Conservation (phyloP, 352 stramenopile genomes). For the Phytophthora multivora region DNA sequence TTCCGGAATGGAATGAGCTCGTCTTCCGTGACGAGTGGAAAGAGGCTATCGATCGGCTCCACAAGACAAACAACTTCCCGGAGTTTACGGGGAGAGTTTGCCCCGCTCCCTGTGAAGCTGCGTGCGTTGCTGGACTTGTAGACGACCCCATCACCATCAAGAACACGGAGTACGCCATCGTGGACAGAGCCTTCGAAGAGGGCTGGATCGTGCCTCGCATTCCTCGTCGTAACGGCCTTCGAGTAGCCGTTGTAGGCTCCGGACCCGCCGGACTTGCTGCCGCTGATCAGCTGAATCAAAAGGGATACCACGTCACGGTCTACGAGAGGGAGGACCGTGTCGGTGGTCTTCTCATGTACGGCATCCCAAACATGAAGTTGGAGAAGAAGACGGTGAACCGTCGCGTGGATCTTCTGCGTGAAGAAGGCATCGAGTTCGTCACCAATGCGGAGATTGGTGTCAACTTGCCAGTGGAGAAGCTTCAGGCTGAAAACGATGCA, state of each 20-base stretch:
- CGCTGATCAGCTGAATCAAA: constrained; percentile 98
- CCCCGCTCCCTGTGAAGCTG: constrained; percentile 96
- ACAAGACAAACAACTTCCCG: constrained; percentile 99
- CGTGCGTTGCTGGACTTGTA: constrained; percentile 95
- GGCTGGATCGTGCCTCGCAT: constrained; percentile 95
- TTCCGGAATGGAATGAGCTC: constrained; percentile 99
- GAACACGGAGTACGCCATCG: constrained; percentile 98
- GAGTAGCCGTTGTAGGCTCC: constrained; percentile 95
- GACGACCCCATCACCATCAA: constrained; percentile 98
- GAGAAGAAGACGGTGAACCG: constrained; percentile 97
- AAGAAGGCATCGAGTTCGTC: constrained; percentile 98
- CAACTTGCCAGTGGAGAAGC: constrained; percentile 80
- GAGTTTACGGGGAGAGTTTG: constrained; percentile 98
- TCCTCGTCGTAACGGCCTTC: constrained; percentile 93
- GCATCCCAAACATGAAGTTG: constrained; percentile 99
- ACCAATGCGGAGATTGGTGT: constrained; percentile 94
- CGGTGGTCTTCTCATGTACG: constrained; percentile 97
- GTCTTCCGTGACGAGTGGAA: constrained; percentile 97
- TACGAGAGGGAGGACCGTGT: constrained; percentile 97
- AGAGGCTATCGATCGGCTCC: constrained; percentile 95
- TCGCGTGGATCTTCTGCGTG: constrained; percentile 92
- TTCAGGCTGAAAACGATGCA: constrained; percentile 87
- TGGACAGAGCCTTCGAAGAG: constrained; percentile 96
- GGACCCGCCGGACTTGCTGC: constrained; percentile 92
- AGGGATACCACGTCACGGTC: constrained; percentile 96